phyloP scores from a whole-genome alignment of 2,329 filamentous ascomycete genomes.

The Paracorniculantispora psalliotae region DNA sequence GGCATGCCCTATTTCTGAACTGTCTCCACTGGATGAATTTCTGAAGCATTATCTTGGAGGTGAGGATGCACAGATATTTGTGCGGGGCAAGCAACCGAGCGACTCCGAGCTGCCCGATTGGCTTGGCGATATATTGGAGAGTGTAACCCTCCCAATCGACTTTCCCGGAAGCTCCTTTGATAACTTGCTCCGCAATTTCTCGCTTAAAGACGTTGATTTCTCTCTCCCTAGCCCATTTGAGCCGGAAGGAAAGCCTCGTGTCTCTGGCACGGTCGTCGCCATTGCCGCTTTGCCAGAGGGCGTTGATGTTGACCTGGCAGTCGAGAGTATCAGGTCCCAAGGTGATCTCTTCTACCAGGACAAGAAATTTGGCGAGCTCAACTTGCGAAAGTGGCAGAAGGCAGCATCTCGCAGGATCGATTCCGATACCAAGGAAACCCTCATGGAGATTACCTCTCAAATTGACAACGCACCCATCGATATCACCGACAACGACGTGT shows the following conservation, averaged over 20 bases:
- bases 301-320: constrained; percentile 79
- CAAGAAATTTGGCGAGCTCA: constrained; percentile 73
- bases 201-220: constrained; percentile 80
- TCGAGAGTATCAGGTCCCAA: constrained; percentile 69
- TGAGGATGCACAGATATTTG: constrained; percentile 70
- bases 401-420: constrained; percentile 71
- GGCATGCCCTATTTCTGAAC: constrained; percentile 68
- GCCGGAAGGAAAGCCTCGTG: constrained; percentile 67
- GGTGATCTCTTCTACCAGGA: constrained; percentile 77
- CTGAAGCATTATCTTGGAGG: constrained; percentile 79
- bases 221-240: constrained; percentile 73
- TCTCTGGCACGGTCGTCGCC: constrained; percentile 80
- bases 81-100: constrained; percentile 69
- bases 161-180: constrained; percentile 80
- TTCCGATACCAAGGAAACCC: constrained; percentile 51
- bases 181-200: constrained; percentile 81
- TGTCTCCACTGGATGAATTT: constrained; percentile 80
- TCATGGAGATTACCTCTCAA: constrained; percentile 68
- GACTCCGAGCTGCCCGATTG: constrained; percentile 69
- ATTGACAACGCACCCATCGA: constrained; percentile 76
- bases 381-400: constrained; percentile 75
- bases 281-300: constrained; percentile 75
- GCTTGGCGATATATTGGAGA: constrained; percentile 74
- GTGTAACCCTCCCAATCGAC: constrained; percentile 76
- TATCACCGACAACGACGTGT: constrained; percentile 73